Percentiles rank a stretch among this genome's conserved stretches.
Conservation (phyloP, 495 filamentous ascomycete genomes). For the Opeltia flavorubescens region DNA sequence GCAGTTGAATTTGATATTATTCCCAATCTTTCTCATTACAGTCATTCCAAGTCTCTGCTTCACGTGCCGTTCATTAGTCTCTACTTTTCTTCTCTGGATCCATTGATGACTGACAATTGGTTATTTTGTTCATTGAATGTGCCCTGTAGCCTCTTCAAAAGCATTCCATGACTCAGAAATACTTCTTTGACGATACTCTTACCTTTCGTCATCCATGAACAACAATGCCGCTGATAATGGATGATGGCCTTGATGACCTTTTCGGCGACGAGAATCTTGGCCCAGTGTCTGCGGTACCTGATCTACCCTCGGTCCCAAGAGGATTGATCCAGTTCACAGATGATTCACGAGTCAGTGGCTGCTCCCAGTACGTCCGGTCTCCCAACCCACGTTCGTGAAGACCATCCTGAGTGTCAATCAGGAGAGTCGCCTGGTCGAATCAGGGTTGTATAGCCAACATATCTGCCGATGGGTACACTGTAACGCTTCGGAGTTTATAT, state of each 20-base stretch:
- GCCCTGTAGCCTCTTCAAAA: too few relatives aligned
- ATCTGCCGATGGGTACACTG: slow-evolving; percentile 46
- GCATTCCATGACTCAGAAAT: too few relatives aligned
- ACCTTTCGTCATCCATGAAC: background rate
- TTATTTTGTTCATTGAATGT: too few relatives aligned
- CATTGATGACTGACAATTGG: too few relatives aligned
- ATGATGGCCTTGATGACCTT: slow-evolving; percentile 60
- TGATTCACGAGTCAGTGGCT: slow-evolving; percentile 64
- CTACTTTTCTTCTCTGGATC: too few relatives aligned
- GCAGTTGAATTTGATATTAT: too few relatives aligned
- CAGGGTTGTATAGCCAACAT: slow-evolving; percentile 78
- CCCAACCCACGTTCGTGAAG: background rate
- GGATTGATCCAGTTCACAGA: slow-evolving; percentile 60
- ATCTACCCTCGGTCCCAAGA: slow-evolving; percentile 42
- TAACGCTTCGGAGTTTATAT: slow-evolving; percentile 58
- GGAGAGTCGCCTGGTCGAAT: slow-evolving; percentile 80
- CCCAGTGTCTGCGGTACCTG: slow-evolving; percentile 32
- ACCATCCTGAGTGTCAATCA: slow-evolving; percentile 24
- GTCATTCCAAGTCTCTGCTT: too few relatives aligned
- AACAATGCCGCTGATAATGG: slow-evolving; percentile 41
- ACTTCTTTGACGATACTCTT: background rate
- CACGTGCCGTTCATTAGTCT: too few relatives aligned
- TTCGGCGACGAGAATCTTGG: slow-evolving; percentile 47
- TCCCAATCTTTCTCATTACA: too few relatives aligned
- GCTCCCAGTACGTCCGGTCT: slow-evolving; percentile 55